Conservation (phyloP, 306 rosid genomes). For the Quillaja saponaria region DNA sequence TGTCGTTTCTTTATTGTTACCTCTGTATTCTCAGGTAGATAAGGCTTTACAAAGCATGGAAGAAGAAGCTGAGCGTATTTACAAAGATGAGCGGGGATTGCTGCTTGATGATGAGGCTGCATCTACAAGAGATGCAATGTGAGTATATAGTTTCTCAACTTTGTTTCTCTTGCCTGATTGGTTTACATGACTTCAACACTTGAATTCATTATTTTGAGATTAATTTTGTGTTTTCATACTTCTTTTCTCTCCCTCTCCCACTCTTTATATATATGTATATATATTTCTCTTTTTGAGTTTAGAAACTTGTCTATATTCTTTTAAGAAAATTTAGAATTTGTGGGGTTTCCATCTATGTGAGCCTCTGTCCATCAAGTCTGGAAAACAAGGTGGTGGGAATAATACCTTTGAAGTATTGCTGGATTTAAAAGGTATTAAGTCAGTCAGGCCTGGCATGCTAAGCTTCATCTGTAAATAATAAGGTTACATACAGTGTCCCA, state of each 20-base stretch:
- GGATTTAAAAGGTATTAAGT: too few species aligned
- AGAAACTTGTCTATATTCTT: too few species aligned
- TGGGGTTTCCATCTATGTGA: too few species aligned
- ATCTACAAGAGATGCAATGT: conserved; percentile 96
- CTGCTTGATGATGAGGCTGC: conserved; percentile 97
- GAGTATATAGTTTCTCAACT: conserved; percentile 36
- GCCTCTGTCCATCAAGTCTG: too few species aligned
- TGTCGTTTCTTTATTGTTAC: too few species aligned
- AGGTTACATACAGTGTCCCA: background rate
- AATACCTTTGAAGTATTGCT: too few species aligned
- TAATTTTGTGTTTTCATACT: conserved; percentile 12
- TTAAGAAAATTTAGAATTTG: too few species aligned
- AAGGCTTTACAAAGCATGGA: conserved; percentile 91
- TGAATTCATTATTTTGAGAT: conserved; percentile 13
- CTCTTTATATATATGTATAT: background rate
- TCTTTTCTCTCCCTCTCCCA: background rate
- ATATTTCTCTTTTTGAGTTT: background rate
- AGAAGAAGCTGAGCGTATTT: conserved; percentile 86
- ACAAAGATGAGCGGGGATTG: conserved; percentile 84
- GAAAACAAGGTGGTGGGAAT: too few species aligned
- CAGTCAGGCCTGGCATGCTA: conserved; percentile 14
- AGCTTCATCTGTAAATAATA: too few species aligned
- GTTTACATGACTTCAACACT: conserved; percentile 8
- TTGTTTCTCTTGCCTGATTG: conserved; percentile 8
- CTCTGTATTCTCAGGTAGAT: conserved; percentile 60